Evolutionary conservation across 2,329 filamentous ascomycete species (phyloP), one percentile per base, ranked within the genome.

Genomic region (Pseudogymnoascus sp.): DNA sequence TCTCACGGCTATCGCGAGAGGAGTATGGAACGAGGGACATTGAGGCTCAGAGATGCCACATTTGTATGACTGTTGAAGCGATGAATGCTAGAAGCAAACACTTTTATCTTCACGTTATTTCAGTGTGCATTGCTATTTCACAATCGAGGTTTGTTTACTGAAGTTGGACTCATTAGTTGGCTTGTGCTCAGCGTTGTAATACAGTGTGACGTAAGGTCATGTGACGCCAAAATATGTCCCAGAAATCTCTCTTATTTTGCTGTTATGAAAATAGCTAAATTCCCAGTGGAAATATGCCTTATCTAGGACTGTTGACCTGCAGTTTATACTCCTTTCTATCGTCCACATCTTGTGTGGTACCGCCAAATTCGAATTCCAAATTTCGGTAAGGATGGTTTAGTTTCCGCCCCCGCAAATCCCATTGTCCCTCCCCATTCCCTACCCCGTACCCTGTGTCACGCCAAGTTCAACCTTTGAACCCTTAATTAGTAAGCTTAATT

Each of bases 21-120:
- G 84, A 83, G 72, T 92, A 93, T 3, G 90, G 90, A 67, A 95
- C 87, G 70, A 95, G 79, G 68, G 89, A 92, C 81, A 85, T 83
- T 61, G 41, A 25, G 33, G 11, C 16, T 60, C n/a, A 33, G 25
- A 40, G 31, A 59, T 60, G 58, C 49, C 25, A 5, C 49, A 55
- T 55, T 55, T 33, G 49, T 55, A 55, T 55, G 49, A 4, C 49
- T 21, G 28, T 55, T 33, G 28, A 55, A 21, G 11, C 8, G 28
- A 55, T 55, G 49, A 21, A 33, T 55, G 49, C 49, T 55, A 55
- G 28, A 55, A 55, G 49, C 49, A 55, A 55, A 55, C 49, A 55
- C 28, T 55, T 21, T 33, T 55, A 9, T 21, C 33, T 55, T 55
- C 49, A 55, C 28, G 49, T 55, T 33, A 55, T 35, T 16, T 33